Conservation (phyloP, 805 yeast species). For the Maudiozyma turicensis region DNA sequence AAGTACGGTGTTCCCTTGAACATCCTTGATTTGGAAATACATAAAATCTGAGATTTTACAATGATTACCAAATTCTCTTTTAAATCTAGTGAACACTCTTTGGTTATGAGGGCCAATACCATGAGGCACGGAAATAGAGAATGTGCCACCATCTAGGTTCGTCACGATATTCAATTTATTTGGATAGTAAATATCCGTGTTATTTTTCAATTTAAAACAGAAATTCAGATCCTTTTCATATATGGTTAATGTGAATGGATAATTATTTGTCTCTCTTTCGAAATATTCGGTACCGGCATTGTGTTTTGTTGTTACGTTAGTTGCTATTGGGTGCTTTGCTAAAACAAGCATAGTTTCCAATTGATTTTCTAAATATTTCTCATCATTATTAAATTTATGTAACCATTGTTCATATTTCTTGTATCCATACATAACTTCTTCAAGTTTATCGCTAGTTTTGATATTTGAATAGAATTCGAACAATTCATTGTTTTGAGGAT, state of each 20-base stretch:
- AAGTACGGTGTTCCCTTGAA: neutral
- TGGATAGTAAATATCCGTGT: neutral
- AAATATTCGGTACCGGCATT: neutral
- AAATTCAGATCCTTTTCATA: conserved; percentile 3
- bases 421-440: neutral
- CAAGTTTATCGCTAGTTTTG: neutral
- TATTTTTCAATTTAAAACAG: conserved; percentile 3
- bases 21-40: conserved; percentile 1
- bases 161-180: neutral
- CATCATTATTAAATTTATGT: conserved; percentile 1
- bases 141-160: neutral
- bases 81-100: conserved; percentile 1
- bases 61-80: neutral
- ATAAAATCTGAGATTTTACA: conserved; percentile 1
- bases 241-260: conserved; percentile 1
- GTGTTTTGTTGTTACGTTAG: neutral
- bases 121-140: neutral
- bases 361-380: neutral
- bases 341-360: neutral
- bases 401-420: conserved; percentile 1
- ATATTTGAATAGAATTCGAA: conserved; percentile 1
- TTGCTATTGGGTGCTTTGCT: neutral
- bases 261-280: neutral
- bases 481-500: conserved; percentile 1
- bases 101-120: conserved; percentile 4